Conservation (phyloP, 177 flowering plant genomes). For the Tripterygium wilfordii region DNA sequence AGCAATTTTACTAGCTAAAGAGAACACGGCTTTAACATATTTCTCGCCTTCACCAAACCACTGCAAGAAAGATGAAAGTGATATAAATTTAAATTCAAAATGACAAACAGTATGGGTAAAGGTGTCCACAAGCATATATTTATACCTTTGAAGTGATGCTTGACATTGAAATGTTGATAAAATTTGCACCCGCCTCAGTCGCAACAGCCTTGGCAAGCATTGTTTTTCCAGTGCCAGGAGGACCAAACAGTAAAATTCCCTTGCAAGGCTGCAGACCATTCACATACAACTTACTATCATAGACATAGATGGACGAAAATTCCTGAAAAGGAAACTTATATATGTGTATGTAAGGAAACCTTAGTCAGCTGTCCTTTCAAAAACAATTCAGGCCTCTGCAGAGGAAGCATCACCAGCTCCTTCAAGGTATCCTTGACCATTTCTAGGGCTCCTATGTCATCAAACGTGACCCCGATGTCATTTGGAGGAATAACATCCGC, state of each 20-base stretch:
- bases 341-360: no score
- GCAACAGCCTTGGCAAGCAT: conserved; percentile 99
- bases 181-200: conserved; percentile 97
- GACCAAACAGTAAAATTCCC: conserved; percentile 94
- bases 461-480: conserved; percentile 90
- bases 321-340: no score
- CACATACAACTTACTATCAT: neutral
- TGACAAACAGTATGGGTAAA: no score
- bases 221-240: conserved; percentile 98
- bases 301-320: no score
- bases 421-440: conserved; percentile 88
- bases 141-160: conserved; percentile 93
- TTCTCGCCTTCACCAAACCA: conserved; percentile 99
- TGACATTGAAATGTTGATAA: conserved; percentile 95
- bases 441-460: conserved; percentile 91
- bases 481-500: conserved; percentile 84
- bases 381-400: conserved; percentile 90
- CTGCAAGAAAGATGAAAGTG: conserved; percentile 35
- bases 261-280: conserved; percentile 73
- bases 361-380: conserved; percentile 88
- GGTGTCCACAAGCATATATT: no score
- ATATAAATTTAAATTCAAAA: neutral
- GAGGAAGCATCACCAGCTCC: conserved; percentile 97
- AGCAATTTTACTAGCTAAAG: conserved; percentile 89
- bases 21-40: conserved; percentile 88